A percentile compares a stretch with the other conserved stretches of the same genome.
Evolutionary conservation across 1,139 yeast species (phyloP).

Genomic region (Zygoascus sp.): DNA sequence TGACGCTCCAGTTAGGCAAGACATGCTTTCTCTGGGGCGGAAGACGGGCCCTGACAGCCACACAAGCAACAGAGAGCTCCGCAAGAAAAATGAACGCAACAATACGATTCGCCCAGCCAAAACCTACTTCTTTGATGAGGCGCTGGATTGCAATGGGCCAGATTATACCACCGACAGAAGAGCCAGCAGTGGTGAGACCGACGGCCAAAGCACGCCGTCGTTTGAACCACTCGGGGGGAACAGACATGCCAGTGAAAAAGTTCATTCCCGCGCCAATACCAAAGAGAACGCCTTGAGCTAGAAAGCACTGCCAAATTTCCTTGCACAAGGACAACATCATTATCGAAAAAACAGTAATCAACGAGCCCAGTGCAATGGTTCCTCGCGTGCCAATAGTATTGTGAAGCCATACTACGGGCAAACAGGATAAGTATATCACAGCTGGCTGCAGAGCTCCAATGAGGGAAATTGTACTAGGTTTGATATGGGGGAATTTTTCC

Average conservation of each 20-base stretch:
- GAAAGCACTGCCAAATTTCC: conserved; percentile 48
- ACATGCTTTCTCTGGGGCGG: conserved; percentile 19
- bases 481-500: conserved; percentile 41
- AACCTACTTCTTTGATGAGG: conserved; percentile 42
- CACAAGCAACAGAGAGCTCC: conserved; percentile 36
- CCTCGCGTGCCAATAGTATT: conserved; percentile 42
- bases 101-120: conserved; percentile 49
- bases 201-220: conserved; percentile 52
- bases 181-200: conserved; percentile 56
- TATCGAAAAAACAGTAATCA: conserved; percentile 44
- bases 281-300: conserved; percentile 49
- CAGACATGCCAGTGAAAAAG: conserved; percentile 26
- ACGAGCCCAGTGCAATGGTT: conserved; percentile 41
- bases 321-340: conserved; percentile 49
- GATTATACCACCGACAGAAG: conserved; percentile 60
- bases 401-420: conserved; percentile 48
- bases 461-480: conserved; percentile 40
- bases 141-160: conserved; percentile 43
- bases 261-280: conserved; percentile 45
- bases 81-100: conserved; percentile 43
- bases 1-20: conserved; percentile 20
- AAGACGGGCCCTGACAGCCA: conserved; percentile 33
- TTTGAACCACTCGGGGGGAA: conserved; percentile 47
- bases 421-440: conserved; percentile 43
- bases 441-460: conserved; percentile 51